These are phyloP conservation scores for Hordeum pubiflorum DNA, from an alignment of 202 grass and related monocot genomes.

Conservation along the genomic window DNA sequence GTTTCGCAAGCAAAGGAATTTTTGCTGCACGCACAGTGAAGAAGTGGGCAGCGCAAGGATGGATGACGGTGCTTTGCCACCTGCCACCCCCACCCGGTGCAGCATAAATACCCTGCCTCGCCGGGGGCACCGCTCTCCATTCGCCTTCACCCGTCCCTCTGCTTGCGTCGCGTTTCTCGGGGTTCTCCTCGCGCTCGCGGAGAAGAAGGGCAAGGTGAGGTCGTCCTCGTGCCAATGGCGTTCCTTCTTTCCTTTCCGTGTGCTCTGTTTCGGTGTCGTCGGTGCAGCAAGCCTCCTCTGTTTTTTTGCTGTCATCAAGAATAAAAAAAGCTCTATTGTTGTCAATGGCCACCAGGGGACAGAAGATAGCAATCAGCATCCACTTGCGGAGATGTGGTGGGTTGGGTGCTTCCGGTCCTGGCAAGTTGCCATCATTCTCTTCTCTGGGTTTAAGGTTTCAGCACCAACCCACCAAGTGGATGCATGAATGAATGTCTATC, in stretches of 20 bases:
- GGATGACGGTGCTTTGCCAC: background rate
- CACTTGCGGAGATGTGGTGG: constrained; percentile 19
- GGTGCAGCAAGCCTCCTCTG: too few relatives aligned
- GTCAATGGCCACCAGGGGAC: too few relatives aligned
- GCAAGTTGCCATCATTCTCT: background rate
- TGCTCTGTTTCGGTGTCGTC: too few relatives aligned
- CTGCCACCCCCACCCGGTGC: background rate
- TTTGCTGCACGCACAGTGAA: background rate
- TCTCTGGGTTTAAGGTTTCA: constrained; percentile 31
- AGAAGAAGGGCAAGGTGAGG: constrained; percentile 10
- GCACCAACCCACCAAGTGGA: background rate
- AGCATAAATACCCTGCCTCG: constrained; percentile 41
- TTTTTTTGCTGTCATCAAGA: background rate
- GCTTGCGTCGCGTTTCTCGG: background rate
- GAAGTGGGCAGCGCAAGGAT: background rate
- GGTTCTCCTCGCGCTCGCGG: background rate
- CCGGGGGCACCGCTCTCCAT: background rate
- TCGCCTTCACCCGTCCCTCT: constrained; percentile 21
- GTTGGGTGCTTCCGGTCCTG: background rate
- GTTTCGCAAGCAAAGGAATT: background rate
- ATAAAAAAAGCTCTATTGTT: too few relatives aligned
- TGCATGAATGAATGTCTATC: background rate
- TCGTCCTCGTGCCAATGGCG: background rate
- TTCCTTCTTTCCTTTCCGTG: background rate
- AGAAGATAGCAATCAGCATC: background rate